These are phyloP conservation scores for Hypoxylon fragiforme DNA, from an alignment of 495 filamentous ascomycete genomes.

Conservation along the genomic window DNA sequence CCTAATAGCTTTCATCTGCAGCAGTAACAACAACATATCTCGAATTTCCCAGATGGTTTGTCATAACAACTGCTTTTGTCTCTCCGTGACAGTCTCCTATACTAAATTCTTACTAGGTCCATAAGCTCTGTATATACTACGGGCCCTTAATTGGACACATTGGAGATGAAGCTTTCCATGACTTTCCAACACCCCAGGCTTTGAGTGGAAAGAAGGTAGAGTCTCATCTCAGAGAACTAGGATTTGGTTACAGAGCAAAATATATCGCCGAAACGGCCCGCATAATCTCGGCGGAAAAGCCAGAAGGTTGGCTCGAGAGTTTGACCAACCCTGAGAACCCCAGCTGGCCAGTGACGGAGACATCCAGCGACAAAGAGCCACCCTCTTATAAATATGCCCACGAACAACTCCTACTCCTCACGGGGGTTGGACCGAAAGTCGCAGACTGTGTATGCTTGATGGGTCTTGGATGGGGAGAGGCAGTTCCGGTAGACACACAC, in stretches of 20 bases:
- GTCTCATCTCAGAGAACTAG: constrained; percentile 72
- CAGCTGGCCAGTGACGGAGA: constrained; percentile 38
- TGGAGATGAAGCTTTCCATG: constrained; percentile 73
- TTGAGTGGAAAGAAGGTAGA: constrained; percentile 74
- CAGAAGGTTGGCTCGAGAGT: constrained; percentile 72
- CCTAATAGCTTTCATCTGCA: constrained; percentile 92
- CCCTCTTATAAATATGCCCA: constrained; percentile 75
- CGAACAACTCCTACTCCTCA: constrained; percentile 71
- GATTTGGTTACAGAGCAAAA: constrained; percentile 93
- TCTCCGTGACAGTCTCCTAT: background rate
- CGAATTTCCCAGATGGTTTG: constrained; percentile 90
- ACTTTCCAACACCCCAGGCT: constrained; percentile 77
- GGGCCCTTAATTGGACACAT: constrained; percentile 74
- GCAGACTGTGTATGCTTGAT: constrained; percentile 96
- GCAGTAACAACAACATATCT: constrained; percentile 96
- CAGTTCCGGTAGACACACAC: constrained; percentile 96
- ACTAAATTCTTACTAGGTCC: constrained; percentile 51
- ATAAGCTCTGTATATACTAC: constrained; percentile 87
- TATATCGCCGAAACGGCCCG: constrained; percentile 85
- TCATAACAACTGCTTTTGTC: background rate
- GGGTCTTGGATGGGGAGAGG: constrained; percentile 95
- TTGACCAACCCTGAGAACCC: constrained; percentile 78
- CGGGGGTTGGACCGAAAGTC: constrained; percentile 95
- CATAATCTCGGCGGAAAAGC: constrained; percentile 67
- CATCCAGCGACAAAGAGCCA: background rate